Evolutionary conservation across 78 protist species (phyloP), one percentile per base, ranked within the genome.

Genomic region (Polysphondylium violaceum): DNA sequence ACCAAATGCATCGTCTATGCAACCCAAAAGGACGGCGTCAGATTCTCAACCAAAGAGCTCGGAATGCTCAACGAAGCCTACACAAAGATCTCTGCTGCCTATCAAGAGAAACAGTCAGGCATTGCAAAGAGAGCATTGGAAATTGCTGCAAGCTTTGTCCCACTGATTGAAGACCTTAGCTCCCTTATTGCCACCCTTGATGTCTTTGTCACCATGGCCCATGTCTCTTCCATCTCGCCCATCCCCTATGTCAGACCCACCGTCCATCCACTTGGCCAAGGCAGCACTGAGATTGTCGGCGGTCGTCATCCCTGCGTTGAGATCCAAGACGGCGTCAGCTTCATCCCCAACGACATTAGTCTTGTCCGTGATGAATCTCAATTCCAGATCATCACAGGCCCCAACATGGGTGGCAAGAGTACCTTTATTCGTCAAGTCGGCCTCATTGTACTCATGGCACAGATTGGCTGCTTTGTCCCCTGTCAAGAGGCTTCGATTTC

Each of bases 381-480:
- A 19, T 86, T 97, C 33, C 88, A 50, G 36, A 89, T 98, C 73
- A 95, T 98, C 69, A 98, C 99, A 0, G 98, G 72, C 9, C 97
- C 98, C 16, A 98, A 98, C 93, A 96, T 95, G 95, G 95, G 95
- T 58, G 95, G 95, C 23, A 93, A 93, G 41, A 47, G 69, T 19
- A 93, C 95, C 27, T 93, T 87, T 63, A 93, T 93, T 38, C 65
- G 90, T 33, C 79, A 86, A 76, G 91, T 88, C 7, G 99, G 99
- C 25, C 83, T 98, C 23, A 56, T 93, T n/a, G 88, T 89, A 1
- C 75, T 98, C 8, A 74, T 99, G 96, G 99, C 99, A 1, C 99
- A 99, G 67, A 93, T 98, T n/a, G 99, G 99, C 29, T 97, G 98
- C 74, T 97, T 96, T 88, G 99, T 98, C 7, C 99, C 99, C 1